A percentile compares a stretch with the other conserved stretches of the same genome.
Conservation (phyloP, 2,329 filamentous ascomycete genomes). For the Albifimbria verrucaria region DNA sequence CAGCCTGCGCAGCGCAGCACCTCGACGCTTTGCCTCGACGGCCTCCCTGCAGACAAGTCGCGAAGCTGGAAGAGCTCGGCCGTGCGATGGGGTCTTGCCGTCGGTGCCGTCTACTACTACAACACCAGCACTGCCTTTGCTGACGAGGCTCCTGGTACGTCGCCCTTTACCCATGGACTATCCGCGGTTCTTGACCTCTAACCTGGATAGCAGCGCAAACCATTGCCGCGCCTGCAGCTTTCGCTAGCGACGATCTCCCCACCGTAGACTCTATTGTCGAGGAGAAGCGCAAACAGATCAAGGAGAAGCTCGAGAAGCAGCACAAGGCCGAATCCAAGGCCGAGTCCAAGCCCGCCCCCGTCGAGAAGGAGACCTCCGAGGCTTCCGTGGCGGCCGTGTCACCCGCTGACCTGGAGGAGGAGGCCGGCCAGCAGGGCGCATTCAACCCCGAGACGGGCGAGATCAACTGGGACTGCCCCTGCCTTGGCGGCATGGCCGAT, state of each 20-base stretch:
- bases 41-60: constrained; percentile 54
- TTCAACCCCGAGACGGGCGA: constrained; percentile 99
- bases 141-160: constrained; percentile 73
- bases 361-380: constrained; percentile 17
- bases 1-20: constrained; percentile 36
- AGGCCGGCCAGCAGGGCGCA: constrained; percentile 82
- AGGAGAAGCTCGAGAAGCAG: constrained; percentile 25
- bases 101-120: constrained; percentile 84
- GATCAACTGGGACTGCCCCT: constrained; percentile 99
- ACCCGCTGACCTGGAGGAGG: constrained; percentile 64
- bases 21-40: constrained; percentile 53
- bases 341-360: constrained; percentile 14
- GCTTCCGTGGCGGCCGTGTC: constrained; percentile 26
- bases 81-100: constrained; percentile 71
- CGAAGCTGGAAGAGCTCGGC: constrained; percentile 79
- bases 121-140: constrained; percentile 87
- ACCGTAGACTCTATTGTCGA: constrained; percentile 67
- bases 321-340: constrained; percentile 15
- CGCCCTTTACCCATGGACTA: background rate
- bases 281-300: constrained; percentile 53
- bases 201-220: constrained; percentile 22
- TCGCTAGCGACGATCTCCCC: constrained; percentile 54
- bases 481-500: constrained; percentile 93
- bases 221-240: constrained; percentile 43
- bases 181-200: background rate